Percentiles rank a stretch among this genome's conserved stretches.
Conservation (phyloP, 1,284 basidiomycete genomes). For the Sphagnurus paluster region DNA sequence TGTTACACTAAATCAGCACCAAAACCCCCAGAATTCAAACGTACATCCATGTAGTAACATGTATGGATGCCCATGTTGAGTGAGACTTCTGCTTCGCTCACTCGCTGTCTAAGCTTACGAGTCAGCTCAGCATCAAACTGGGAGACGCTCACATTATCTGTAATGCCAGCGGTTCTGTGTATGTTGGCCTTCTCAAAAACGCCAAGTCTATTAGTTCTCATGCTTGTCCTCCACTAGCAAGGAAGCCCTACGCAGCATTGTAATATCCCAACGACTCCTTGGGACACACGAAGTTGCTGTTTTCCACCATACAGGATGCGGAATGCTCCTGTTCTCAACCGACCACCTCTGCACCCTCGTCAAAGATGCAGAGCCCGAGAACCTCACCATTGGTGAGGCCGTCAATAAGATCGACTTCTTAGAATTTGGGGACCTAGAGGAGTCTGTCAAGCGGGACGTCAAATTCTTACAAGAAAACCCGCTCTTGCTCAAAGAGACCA, state of each 20-base stretch:
- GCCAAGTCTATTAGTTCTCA: background rate
- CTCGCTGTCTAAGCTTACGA: conserved; percentile 44
- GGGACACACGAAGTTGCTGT: conserved; percentile 67
- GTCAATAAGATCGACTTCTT: conserved; percentile 60
- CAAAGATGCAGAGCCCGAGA: conserved; percentile 44
- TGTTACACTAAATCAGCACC: conserved; percentile 10
- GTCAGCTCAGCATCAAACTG: conserved; percentile 58
- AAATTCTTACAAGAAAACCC: conserved; percentile 54
- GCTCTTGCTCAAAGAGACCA: conserved; percentile 53
- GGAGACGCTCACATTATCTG: conserved; percentile 72
- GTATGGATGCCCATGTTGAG: conserved; percentile 71
- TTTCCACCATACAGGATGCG: conserved; percentile 69
- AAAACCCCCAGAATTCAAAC: background rate
- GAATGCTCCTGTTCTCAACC: conserved; percentile 63
- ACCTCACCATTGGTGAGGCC: conserved; percentile 34
- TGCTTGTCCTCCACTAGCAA: conserved; percentile 33
- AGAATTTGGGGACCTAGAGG: conserved; percentile 53
- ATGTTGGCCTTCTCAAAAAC: conserved; percentile 29
- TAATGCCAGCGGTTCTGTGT: conserved; percentile 67
- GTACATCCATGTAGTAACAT: conserved; percentile 47
- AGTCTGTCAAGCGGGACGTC: conserved; percentile 58
- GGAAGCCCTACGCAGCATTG: conserved; percentile 64
- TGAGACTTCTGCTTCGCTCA: conserved; percentile 32
- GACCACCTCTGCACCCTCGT: conserved; percentile 51
- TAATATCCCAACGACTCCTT: conserved; percentile 68